Evolutionary conservation across 805 yeast species (phyloP).

Genomic region (Brettanomyces sp.): DNA sequence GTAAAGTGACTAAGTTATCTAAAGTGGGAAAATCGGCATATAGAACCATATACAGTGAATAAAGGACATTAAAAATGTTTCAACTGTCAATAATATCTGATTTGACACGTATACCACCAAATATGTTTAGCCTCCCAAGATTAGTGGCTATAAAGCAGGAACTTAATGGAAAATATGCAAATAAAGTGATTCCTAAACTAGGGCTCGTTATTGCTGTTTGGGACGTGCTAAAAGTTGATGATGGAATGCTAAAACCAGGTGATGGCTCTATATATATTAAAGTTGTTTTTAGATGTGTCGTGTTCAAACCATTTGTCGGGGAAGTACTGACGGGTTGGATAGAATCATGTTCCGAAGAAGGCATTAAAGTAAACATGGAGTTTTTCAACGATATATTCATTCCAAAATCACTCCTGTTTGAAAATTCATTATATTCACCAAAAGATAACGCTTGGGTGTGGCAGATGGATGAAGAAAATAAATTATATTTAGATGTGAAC

Average conservation of each 20-base stretch:
- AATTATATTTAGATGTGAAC: constrained; percentile 77
- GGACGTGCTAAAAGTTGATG: constrained; percentile 75
- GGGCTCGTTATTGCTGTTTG: constrained; percentile 82
- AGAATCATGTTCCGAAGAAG: constrained; percentile 77
- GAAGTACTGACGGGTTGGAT: constrained; percentile 92
- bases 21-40: too few species aligned
- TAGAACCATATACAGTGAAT: too few species aligned
- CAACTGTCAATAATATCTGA: constrained; percentile 74
- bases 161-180: constrained; percentile 75
- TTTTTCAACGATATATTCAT: constrained; percentile 89
- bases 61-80: constrained; percentile 52
- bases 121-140: constrained; percentile 64
- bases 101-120: constrained; percentile 82
- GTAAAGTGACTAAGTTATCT: too few species aligned
- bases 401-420: constrained; percentile 76
- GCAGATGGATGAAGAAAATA: constrained; percentile 63
- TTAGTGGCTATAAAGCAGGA: constrained; percentile 69
- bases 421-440: constrained; percentile 31
- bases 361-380: constrained; percentile 75
- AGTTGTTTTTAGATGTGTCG: constrained; percentile 62
- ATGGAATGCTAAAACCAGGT: constrained; percentile 86
- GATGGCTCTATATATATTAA: constrained; percentile 84
- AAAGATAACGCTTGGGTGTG: constrained; percentile 95
- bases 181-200: constrained; percentile 71
- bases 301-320: constrained; percentile 92